Conservation (phyloP, 106 monocot species). For the Dactylorhiza incarnata region DNA sequence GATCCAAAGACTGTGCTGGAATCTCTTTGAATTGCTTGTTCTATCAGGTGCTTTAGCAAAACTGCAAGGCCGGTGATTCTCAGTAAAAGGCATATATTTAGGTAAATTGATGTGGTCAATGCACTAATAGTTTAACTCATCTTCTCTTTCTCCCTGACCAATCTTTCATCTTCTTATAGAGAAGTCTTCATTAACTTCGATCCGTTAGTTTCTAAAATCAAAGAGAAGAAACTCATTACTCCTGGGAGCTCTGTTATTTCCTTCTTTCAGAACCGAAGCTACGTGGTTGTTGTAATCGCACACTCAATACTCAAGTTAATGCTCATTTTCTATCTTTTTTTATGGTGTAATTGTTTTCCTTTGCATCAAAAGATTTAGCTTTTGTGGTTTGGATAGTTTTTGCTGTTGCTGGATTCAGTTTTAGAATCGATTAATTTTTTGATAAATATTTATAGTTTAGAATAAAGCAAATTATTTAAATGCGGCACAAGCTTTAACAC, state of each 20-base stretch:
- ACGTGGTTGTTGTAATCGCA: conserved; percentile 26
- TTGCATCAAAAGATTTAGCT: no score
- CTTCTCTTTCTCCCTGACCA: not conserved
- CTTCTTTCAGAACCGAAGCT: conserved; percentile 33
- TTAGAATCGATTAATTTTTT: no score
- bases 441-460: no score
- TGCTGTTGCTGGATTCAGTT: no score
- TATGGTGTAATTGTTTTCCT: no score
- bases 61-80: conserved; percentile 13
- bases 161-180: conserved; percentile 20
- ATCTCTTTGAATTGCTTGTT: conserved; percentile 31
- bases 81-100: conserved; percentile 23
- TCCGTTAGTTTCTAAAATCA: conserved; percentile 39
- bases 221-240: conserved; percentile 36
- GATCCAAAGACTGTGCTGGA: conserved; percentile 17
- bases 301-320: conserved; percentile 23
- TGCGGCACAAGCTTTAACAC: no score
- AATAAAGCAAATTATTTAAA: no score
- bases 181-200: conserved; percentile 49
- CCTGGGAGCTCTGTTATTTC: conserved; percentile 26
- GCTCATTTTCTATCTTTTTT: no score
- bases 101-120: conserved; percentile 5
- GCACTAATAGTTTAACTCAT: not conserved
- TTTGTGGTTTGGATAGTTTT: no score
- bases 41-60: conserved; percentile 13